Conservation (phyloP, 208 protist species). For the Acanthamoeba lenticulata region DNA sequence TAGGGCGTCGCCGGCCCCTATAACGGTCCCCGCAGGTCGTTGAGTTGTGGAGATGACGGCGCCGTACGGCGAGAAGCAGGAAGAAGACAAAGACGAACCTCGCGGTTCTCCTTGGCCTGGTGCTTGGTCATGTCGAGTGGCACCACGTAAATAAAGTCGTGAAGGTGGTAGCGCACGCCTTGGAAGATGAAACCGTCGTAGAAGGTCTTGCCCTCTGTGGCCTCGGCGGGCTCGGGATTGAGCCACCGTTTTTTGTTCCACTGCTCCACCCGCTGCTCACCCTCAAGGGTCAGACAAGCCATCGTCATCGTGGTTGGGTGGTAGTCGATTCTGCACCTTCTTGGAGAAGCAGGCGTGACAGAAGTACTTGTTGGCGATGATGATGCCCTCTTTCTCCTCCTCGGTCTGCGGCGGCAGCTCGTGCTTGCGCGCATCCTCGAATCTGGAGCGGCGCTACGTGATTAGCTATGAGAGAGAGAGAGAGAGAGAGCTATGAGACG, state of each 20-base stretch:
- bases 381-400: background rate
- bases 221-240: background rate
- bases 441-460: background rate
- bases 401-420: background rate
- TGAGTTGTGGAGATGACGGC: background rate
- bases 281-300: background rate
- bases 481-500: background rate
- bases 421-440: conserved; percentile 22
- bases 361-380: background rate
- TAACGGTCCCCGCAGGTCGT: background rate
- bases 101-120: background rate
- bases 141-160: conserved; percentile 25
- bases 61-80: no score
- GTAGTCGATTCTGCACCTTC: background rate
- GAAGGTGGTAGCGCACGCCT: background rate
- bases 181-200: conserved; percentile 8
- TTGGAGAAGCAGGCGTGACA: conserved; percentile 21
- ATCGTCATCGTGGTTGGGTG: no score
- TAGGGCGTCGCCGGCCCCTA: background rate
- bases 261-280: background rate
- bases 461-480: background rate
- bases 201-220: background rate
- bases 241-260: background rate
- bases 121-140: background rate
- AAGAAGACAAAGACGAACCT: no score